Evolutionary conservation across 1,284 basidiomycete genomes (phyloP).

Genomic region (Sparassis latifolia): DNA sequence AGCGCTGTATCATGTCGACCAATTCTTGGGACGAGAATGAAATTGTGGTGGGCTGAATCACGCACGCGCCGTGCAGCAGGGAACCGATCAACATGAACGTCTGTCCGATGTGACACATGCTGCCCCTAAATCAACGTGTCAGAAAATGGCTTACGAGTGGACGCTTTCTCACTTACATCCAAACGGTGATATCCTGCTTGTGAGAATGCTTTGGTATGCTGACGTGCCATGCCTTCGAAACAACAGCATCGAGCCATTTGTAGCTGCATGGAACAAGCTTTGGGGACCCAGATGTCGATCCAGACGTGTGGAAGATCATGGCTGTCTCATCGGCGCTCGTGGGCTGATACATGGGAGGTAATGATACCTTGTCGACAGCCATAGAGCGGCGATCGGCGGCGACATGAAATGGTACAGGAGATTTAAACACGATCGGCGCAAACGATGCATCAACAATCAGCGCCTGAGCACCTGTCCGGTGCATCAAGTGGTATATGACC

Average conservation of each 20-base stretch:
- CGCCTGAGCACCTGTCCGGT: conserved; percentile 48
- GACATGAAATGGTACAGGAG: conserved; percentile 42
- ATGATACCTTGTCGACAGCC: conserved; percentile 27
- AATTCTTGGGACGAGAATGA: conserved; percentile 24
- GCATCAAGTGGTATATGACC: conserved; percentile 59
- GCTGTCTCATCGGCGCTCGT: conserved; percentile 32
- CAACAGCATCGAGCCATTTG: conserved; percentile 21
- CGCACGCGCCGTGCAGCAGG: conserved; percentile 25
- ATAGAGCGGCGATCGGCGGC: conserved; percentile 36
- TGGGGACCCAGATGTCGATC: conserved; percentile 50
- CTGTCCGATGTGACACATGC: conserved; percentile 28
- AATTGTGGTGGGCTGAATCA: conserved; percentile 26
- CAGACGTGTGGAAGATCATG: conserved; percentile 70
- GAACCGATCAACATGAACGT: conserved; percentile 25
- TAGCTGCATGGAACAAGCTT: conserved; percentile 25
- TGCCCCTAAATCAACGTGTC: conserved; percentile 14
- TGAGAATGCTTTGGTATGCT: conserved; percentile 13
- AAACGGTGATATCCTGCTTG: conserved; percentile 51
- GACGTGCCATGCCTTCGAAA: conserved; percentile 18
- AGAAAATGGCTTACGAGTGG: background rate
- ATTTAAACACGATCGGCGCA: conserved; percentile 26
- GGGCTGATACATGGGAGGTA: conserved; percentile 38
- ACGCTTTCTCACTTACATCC: conserved; percentile 20
- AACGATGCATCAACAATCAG: conserved; percentile 54
- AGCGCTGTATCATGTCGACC: conserved; percentile 27